phyloP scores from a whole-genome alignment of 169 alveolate species.

The Eimeria maxima region DNA sequence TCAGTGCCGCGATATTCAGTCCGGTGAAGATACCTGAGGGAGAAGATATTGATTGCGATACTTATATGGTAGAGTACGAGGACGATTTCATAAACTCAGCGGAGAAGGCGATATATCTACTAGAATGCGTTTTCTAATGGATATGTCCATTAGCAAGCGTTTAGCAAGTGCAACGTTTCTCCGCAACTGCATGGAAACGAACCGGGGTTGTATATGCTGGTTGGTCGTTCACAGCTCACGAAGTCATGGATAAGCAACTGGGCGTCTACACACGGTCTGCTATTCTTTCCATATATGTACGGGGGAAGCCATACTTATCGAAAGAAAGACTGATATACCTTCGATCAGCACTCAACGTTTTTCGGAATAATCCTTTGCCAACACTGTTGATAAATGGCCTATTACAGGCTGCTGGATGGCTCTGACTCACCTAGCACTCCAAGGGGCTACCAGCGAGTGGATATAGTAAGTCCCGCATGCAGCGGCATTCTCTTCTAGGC shows the following conservation, averaged over 20 bases:
- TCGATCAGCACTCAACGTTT: not conserved
- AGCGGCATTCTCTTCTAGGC: conserved; percentile 9
- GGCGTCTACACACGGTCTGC: not conserved
- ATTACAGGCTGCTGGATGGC: not conserved
- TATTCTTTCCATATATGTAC: not conserved
- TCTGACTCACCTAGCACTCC: conserved; percentile 55
- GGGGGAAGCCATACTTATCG: not conserved
- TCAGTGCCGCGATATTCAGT: conserved; percentile 37
- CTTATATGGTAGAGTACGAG: not conserved
- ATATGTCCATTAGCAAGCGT: not conserved
- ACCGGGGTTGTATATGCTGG: not conserved
- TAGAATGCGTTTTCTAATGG: not conserved
- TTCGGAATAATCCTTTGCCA: not conserved
- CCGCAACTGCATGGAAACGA: not conserved
- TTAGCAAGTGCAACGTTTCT: not conserved
- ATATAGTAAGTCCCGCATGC: conserved; percentile 22
- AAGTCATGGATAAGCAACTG: not conserved
- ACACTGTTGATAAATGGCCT: not conserved
- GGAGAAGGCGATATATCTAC: no score
- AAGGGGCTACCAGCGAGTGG: conserved; percentile 25
- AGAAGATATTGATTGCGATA: no score
- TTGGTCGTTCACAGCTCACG: not conserved
- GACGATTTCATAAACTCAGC: not conserved
- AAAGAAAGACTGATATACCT: not conserved
- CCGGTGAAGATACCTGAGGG: conserved; percentile 60